Conservation (phyloP, 1,139 yeast genomes). For the Yamadazyma dendronema region DNA sequence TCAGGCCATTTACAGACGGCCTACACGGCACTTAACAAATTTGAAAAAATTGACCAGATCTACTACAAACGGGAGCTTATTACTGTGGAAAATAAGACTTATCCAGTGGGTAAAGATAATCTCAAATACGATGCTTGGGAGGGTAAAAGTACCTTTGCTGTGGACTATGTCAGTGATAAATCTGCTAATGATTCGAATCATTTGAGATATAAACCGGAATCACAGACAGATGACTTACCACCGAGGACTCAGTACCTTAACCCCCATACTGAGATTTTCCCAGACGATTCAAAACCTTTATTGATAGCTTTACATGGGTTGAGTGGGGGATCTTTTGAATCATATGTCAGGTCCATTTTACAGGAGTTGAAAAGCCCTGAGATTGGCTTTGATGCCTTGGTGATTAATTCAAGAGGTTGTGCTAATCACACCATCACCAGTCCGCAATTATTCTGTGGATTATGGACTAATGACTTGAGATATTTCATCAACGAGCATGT, state of each 20-base stretch:
- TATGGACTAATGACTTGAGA: constrained; percentile 63
- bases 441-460: constrained; percentile 58
- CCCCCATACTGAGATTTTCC: constrained; percentile 21
- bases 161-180: constrained; percentile 35
- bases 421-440: constrained; percentile 57
- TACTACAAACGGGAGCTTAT: constrained; percentile 39
- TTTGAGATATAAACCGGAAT: constrained; percentile 28
- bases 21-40: constrained; percentile 41
- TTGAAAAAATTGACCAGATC: constrained; percentile 34
- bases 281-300: constrained; percentile 46
- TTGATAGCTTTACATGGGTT: constrained; percentile 57
- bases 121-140: constrained; percentile 42
- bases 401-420: constrained; percentile 60
- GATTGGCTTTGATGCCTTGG: constrained; percentile 50
- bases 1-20: constrained; percentile 50
- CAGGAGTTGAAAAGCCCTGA: constrained; percentile 31
- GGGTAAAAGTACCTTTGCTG: constrained; percentile 40
- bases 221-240: constrained; percentile 39
- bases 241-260: constrained; percentile 43
- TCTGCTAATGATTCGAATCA: constrained; percentile 22
- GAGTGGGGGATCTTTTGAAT: constrained; percentile 63
- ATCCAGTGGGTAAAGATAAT: constrained; percentile 25
- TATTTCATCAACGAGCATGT: constrained; percentile 50
- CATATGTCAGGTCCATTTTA: constrained; percentile 50
- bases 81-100: constrained; percentile 30